Conservation (phyloP, 2,329 filamentous ascomycete genomes). For the Pseudonectria foliicola region DNA sequence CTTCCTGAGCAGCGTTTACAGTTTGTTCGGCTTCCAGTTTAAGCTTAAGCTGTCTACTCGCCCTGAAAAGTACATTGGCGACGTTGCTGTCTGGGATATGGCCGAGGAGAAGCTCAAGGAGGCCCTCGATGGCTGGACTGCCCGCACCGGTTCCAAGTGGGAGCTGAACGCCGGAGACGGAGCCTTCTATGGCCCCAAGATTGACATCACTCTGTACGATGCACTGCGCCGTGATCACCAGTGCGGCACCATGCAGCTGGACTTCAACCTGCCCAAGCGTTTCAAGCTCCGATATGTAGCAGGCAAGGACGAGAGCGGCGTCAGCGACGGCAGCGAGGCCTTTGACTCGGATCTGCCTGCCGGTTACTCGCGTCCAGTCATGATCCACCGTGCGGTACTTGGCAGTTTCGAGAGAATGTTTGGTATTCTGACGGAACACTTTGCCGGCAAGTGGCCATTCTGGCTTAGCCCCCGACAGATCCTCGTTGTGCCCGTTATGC, state of each 20-base stretch:
- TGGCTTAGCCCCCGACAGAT: slow-evolving; percentile 82
- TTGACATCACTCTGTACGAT: slow-evolving; percentile 91
- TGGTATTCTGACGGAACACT: slow-evolving; percentile 76
- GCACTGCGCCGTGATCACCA: slow-evolving; percentile 62
- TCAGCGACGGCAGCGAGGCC: slow-evolving; percentile 36
- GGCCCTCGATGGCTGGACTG: slow-evolving; percentile 71
- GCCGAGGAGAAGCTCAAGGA: slow-evolving; percentile 76
- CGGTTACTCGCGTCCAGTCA: slow-evolving; percentile 73
- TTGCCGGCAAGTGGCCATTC: slow-evolving; percentile 82
- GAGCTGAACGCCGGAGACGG: slow-evolving; percentile 90
- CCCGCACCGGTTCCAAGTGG: slow-evolving; percentile 60
- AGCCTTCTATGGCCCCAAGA: slow-evolving; percentile 98
- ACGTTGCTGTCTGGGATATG: slow-evolving; percentile 79
- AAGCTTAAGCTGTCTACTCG: slow-evolving; percentile 92
- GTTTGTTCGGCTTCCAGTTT: slow-evolving; percentile 62
- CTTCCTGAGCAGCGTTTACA: slow-evolving; percentile 68
- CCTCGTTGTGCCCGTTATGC: slow-evolving; percentile 53
- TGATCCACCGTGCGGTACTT: slow-evolving; percentile 78
- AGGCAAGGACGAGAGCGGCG: slow-evolving; percentile 39
- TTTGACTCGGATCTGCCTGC: slow-evolving; percentile 43
- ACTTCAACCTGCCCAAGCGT: slow-evolving; percentile 63
- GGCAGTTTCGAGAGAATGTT: slow-evolving; percentile 62
- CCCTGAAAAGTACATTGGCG: slow-evolving; percentile 80
- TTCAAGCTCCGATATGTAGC: slow-evolving; percentile 41
- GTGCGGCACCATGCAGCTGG: slow-evolving; percentile 80